Conservation (phyloP, 2,329 filamentous ascomycete genomes). For the Salinomyces thailandicus region DNA sequence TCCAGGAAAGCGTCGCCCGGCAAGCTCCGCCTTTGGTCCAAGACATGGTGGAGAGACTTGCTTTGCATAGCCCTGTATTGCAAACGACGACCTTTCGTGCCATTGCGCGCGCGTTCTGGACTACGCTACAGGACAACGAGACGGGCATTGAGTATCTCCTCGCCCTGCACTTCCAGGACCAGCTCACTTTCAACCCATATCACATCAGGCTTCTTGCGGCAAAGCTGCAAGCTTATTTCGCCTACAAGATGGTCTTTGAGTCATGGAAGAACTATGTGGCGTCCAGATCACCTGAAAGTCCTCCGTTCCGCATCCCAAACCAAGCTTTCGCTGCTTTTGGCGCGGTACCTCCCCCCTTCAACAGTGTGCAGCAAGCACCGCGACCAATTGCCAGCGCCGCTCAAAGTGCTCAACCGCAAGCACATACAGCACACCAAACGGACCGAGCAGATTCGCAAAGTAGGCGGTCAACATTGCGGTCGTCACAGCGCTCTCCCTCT, state of each 20-base stretch:
- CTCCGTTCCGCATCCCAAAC: background rate
- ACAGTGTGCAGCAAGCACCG: no score
- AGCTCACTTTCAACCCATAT: background rate
- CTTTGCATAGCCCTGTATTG: constrained; percentile 41
- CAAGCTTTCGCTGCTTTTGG: background rate
- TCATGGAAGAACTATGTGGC: constrained; percentile 1
- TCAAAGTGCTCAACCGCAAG: no score
- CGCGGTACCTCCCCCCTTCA: no score
- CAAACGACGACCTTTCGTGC: constrained; percentile 46
- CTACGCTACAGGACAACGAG: background rate
- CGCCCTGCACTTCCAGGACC: background rate
- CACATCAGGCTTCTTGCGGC: background rate
- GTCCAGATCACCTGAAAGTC: background rate
- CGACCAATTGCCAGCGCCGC: no score
- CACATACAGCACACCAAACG: no score
- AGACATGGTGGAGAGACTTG: constrained; percentile 43
- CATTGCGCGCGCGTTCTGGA: constrained; percentile 28
- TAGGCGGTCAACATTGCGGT: no score
- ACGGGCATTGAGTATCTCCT: constrained; percentile 5
- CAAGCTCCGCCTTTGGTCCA: constrained; percentile 46
- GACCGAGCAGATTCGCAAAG: no score
- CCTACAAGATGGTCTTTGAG: background rate
- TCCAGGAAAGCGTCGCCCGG: constrained; percentile 19
- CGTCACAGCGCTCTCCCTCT: no score
- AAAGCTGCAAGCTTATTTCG: constrained; percentile 1